Base-by-base conservation (phyloP, 2,329 filamentous ascomycete species). In the Aspergillus terreus region DNA sequence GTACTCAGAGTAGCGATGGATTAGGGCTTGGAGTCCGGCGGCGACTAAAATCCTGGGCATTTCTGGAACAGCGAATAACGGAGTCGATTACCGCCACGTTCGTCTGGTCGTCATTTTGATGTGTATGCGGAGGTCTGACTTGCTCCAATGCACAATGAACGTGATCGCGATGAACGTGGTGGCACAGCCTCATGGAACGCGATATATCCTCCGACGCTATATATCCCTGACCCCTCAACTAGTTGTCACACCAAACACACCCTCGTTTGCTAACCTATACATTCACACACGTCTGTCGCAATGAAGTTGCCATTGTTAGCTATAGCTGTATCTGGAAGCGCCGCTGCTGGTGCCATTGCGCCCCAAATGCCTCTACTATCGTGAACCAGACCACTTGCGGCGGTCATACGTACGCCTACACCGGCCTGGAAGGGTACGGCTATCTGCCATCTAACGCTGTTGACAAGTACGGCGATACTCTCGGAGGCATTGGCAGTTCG, bases 391-490 rank as follows among this genome's bases (percentile, higher is more conserved):
- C 81, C 6, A 78, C 70, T 12, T 87, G 85, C 67, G 82, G 81
- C 58, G 81, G 81, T 46, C 77, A 82, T 55, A 75, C 70, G 0
- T 89, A 86, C 61, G 76, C 79, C n/a, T 90, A 90, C 64, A 73
- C 85, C 47, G 76, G 80, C 51, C 78, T 90, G 9, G 84, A 82
- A 4, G 86, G 86, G 9, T 89, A 84, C 62, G 86, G 86, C 4
- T 78, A 76, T 50, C 69, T 89, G 3, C 70, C 79, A 0, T 76
- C 76, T 30, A 76, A 84, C 60, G 77, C 79, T 2, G 73, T 77
- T 30, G 87, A 90, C 70, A 84, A 85, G 63, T 85, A 80, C 58
- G 84, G 84, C 27, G 86, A 90, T 63, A 89, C 85, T 0, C 72
- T 89, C 27, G 84, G 83, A 35, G 83, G 84, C 1, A 75, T 87